phyloP scores from a whole-genome alignment of 495 filamentous ascomycete species.

The Podospora australis region DNA sequence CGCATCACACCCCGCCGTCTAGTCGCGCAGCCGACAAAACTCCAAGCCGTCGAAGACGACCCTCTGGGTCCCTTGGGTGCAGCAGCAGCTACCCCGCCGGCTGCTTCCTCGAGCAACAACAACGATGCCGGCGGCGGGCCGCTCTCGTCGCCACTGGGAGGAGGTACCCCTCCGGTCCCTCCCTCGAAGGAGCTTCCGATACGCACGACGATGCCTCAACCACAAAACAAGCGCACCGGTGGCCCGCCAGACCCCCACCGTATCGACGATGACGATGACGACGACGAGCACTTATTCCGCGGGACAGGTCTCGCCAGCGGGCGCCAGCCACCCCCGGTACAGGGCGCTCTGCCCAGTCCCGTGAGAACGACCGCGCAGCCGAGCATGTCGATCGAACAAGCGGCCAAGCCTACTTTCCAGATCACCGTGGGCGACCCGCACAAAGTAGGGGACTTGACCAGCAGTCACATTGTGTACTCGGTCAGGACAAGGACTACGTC shows the following conservation, averaged over 20 bases:
- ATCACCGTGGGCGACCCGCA: slow-evolving; percentile 94
- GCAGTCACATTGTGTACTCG: slow-evolving; percentile 94
- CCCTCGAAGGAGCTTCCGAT: slow-evolving; percentile 76
- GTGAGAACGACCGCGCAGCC: slow-evolving; percentile 62
- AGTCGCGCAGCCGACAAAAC: slow-evolving; percentile 70
- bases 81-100: slow-evolving; percentile 46
- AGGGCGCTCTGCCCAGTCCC: slow-evolving; percentile 50
- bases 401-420: slow-evolving; percentile 83
- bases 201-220: slow-evolving; percentile 44
- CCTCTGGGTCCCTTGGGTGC: slow-evolving; percentile 90
- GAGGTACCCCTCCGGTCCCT: slow-evolving; percentile 63
- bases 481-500: slow-evolving; percentile 92
- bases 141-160: background rate
- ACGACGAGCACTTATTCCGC: slow-evolving; percentile 28
- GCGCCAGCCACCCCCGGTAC: slow-evolving; percentile 67
- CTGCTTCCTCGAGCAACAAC: slow-evolving; percentile 37
- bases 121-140: slow-evolving; percentile 19
- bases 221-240: slow-evolving; percentile 41
- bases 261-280: slow-evolving; percentile 66
- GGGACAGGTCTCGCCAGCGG: slow-evolving; percentile 30
- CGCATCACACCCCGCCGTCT: slow-evolving; percentile 59
- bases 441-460: slow-evolving; percentile 94
- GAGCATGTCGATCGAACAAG: slow-evolving; percentile 81
- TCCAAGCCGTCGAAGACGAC: slow-evolving; percentile 81
- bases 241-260: slow-evolving; percentile 39